A percentile compares a stretch with the other conserved stretches of the same genome.
phyloP scores from a whole-genome alignment of 2,329 filamentous ascomycete genomes.

The Cadophora malorum region DNA sequence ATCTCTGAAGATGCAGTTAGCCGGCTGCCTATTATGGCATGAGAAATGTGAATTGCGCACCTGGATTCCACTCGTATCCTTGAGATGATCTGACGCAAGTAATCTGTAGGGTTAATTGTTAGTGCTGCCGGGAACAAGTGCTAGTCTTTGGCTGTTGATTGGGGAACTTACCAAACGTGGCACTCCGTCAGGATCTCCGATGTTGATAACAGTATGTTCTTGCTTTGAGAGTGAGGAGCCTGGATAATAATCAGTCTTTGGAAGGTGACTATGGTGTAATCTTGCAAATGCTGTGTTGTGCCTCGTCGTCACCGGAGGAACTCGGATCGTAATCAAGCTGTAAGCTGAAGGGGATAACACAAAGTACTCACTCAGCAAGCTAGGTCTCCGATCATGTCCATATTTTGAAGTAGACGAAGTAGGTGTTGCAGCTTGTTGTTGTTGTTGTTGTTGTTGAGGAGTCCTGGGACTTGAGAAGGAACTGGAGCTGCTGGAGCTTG shows the following conservation, averaged over 20 bases:
- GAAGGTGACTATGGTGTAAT: not conserved
- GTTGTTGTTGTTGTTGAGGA: constrained; percentile 53
- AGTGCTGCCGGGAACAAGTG: constrained; percentile 23
- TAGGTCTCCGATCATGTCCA: constrained; percentile 63
- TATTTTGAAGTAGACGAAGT: constrained; percentile 48
- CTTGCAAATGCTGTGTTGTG: constrained; percentile 16
- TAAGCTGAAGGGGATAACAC: constrained; percentile 22
- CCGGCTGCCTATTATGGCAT: not conserved
- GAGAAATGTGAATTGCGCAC: constrained; percentile 49
- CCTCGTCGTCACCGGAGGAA: constrained; percentile 14
- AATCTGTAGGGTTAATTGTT: constrained; percentile 58
- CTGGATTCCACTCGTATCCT: constrained; percentile 84
- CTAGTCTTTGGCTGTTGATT: constrained; percentile 23
- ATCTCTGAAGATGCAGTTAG: constrained; percentile 62
- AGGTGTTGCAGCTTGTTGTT: constrained; percentile 50
- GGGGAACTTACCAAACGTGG: constrained; percentile 68
- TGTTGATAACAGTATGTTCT: constrained; percentile 81
- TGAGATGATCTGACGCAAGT: constrained; percentile 81
- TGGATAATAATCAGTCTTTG: constrained; percentile 47
- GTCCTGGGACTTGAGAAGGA: constrained; percentile 63
- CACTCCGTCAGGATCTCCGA: constrained; percentile 75
- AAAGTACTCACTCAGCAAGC: constrained; percentile 62
- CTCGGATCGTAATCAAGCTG: constrained; percentile 11
- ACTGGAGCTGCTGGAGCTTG: constrained; percentile 56
- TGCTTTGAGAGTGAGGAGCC: constrained; percentile 75